phyloP scores from a whole-genome alignment of 106 monocot species.

The Posidonia australis region DNA sequence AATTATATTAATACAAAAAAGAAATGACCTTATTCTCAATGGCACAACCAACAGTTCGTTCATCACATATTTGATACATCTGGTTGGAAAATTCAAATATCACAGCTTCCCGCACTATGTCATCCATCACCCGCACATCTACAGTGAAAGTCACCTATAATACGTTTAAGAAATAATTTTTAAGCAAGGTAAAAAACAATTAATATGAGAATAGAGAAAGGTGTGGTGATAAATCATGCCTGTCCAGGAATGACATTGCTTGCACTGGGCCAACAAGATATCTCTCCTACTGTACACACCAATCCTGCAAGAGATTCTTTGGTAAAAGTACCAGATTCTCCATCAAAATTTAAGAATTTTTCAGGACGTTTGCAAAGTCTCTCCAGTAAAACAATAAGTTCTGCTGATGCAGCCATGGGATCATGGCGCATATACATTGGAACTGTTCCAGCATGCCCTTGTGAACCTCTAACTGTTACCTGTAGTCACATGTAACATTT shows the following conservation, averaged over 20 bases:
- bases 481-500: slow-evolving; percentile 14
- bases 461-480: slow-evolving; percentile 70
- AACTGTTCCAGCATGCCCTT: slow-evolving; percentile 97
- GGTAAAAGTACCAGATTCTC: slow-evolving; percentile 32
- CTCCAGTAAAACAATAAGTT: slow-evolving; percentile 70
- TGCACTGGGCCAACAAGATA: slow-evolving; percentile 87
- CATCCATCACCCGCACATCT: slow-evolving; percentile 73
- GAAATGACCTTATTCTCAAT: slow-evolving; percentile 58
- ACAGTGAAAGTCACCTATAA: slow-evolving; percentile 79
- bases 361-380: slow-evolving; percentile 69
- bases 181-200: background rate
- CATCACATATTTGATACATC: slow-evolving; percentile 43
- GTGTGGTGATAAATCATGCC: slow-evolving; percentile 19
- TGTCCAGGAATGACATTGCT: slow-evolving; percentile 98
- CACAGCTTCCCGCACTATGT: slow-evolving; percentile 50
- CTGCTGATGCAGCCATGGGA: slow-evolving; percentile 86
- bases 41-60: slow-evolving; percentile 55
- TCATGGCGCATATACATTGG: slow-evolving; percentile 93
- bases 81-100: slow-evolving; percentile 47
- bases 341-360: slow-evolving; percentile 37
- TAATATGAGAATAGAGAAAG: background rate
- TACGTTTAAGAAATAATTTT: background rate
- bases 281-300: slow-evolving; percentile 92
- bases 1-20: background rate
- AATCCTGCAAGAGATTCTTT: slow-evolving; percentile 69